phyloP scores from a whole-genome alignment of 164 flowering plant genomes.

The Chloranthus sessilifolius region DNA sequence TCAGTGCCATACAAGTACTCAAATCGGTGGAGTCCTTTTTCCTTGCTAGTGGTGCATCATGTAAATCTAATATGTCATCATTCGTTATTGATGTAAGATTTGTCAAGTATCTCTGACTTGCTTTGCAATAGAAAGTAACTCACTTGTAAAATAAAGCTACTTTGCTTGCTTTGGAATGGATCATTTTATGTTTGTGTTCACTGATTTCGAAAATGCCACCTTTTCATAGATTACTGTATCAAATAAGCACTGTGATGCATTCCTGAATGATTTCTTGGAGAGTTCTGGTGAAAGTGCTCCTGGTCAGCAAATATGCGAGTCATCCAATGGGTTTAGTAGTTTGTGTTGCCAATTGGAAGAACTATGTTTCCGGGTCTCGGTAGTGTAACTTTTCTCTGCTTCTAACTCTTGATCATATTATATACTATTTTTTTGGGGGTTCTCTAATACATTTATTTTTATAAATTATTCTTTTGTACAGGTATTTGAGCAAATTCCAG shows the following conservation, averaged over 20 bases:
- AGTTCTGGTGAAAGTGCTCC: constrained; percentile 11
- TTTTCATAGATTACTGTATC: constrained; percentile 47
- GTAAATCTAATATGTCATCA: constrained; percentile 47
- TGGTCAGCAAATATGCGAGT: constrained; percentile 11
- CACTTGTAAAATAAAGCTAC: no score
- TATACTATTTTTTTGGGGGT: background rate
- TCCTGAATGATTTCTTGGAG: constrained; percentile 26
- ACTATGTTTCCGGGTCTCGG: constrained; percentile 52
- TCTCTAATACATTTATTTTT: background rate
- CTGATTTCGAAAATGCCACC: no score
- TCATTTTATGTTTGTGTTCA: no score
- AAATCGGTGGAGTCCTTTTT: constrained; percentile 65
- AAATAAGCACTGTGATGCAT: constrained; percentile 38
- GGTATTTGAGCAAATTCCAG: constrained; percentile 96
- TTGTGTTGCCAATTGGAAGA: constrained; percentile 13
- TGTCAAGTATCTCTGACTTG: no score
- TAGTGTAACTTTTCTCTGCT: constrained; percentile 22
- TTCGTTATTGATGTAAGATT: constrained; percentile 68
- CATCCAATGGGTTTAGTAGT: constrained; percentile 23
- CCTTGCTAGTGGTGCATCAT: constrained; percentile 47
- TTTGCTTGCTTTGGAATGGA: no score
- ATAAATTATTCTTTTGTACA: constrained; percentile 20
- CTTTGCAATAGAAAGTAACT: no score
- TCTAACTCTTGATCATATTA: background rate
- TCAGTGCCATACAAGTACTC: constrained; percentile 61